phyloP scores from a whole-genome alignment of 1,284 basidiomycete species.

The Microbotryomycetes sp. region DNA sequence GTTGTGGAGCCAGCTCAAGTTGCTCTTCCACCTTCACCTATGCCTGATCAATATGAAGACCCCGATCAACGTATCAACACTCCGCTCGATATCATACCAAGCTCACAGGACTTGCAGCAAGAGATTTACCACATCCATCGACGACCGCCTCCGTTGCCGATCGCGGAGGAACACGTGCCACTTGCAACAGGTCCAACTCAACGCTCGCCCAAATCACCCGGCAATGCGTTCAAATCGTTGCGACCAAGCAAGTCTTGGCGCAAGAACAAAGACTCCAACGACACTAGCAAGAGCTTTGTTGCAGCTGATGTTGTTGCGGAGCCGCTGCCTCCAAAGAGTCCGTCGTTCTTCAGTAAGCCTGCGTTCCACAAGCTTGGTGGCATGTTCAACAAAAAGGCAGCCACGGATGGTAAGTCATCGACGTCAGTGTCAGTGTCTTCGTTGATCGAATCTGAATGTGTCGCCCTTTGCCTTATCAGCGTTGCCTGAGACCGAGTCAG shows the following conservation, averaged over 20 bases:
- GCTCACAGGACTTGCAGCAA: neutral
- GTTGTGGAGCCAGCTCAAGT: conserved; percentile 7
- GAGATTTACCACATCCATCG: neutral
- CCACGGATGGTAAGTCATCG: neutral
- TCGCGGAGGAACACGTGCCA: neutral
- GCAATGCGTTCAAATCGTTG: neutral
- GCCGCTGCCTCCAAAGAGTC: neutral
- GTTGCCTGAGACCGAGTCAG: neutral
- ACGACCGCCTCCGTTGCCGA: neutral
- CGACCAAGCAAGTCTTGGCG: neutral
- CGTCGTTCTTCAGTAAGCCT: neutral
- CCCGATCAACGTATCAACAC: neutral
- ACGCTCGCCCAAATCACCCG: neutral
- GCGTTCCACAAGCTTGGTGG: neutral
- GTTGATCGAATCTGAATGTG: neutral
- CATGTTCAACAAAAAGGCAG: neutral
- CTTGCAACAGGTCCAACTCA: neutral
- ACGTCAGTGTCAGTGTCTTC: too few relatives aligned
- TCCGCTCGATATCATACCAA: too few relatives aligned
- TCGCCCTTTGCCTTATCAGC: neutral
- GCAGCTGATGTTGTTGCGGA: neutral
- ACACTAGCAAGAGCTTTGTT: conserved; percentile 1
- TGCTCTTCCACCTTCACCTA: conserved; percentile 23
- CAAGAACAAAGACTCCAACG: conserved; percentile 3
- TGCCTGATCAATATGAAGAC: conserved; percentile 2